Evolutionary conservation across 108 stramenopile genomes (phyloP), one percentile per base, ranked within the genome.

Genomic region (Hondaea fermentalgiana): DNA sequence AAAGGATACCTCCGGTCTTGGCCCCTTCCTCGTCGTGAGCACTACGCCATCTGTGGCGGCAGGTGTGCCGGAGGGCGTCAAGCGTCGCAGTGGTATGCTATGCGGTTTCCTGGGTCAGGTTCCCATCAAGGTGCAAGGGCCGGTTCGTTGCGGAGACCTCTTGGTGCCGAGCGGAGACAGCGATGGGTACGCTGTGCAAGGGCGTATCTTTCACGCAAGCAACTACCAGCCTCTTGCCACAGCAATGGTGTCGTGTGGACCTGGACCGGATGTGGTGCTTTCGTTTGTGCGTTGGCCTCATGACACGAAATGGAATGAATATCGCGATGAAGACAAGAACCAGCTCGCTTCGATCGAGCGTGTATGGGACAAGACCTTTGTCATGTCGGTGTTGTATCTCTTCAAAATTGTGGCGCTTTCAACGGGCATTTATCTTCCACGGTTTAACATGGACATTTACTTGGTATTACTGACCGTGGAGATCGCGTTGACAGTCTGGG

Each of bases 101-200:
- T 29, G 25, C 49, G 88, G 60, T 10, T 88, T 88, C 49, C 44
- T 88, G 16, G 88, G 88, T n/a, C 88, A 88, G 64, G 88, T 88
- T 5, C 88, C 88, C 23, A 44, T 69, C 43, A 60, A 60, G 44
- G 60, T 60, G 35, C 42, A 25, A 29, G 88, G 60, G 5, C 35
- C 25, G 28, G n/a, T 88, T 14, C 21, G 29, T 17, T 17, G 21
- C 23, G 88, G 88, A 25, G 88, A 88, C n/a, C 12, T 64, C 16
- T 60, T 88, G 45, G 88, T 88, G 0, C 88, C 88, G 5, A 64
- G 60, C 25, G 88, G 88, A 17, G 19, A 17, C 8, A 21, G 45
- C 25, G 64, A 88, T 28, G 88, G 88, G 12, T 59, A 6, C 28
- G 88, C 88, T 23, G 44, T 64, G n/a, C 49, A 8, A 10, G 58